Evolutionary conservation across 2,329 filamentous ascomycete genomes (phyloP).

Genomic region (Aspergillus thermomutatus): DNA sequence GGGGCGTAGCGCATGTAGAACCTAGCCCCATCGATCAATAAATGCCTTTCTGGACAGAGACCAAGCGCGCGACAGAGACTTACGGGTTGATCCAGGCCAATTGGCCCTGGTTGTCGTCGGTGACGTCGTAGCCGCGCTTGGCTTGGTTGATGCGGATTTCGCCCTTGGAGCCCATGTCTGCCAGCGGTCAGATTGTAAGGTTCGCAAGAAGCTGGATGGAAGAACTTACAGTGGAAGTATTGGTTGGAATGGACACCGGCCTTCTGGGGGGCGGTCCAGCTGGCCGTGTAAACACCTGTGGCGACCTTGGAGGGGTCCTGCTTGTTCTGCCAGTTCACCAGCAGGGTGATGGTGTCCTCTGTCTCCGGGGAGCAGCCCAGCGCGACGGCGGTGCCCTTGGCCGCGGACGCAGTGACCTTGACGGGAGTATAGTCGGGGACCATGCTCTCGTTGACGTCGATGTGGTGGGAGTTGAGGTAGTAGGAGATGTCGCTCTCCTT

Average conservation of each 20-base stretch:
- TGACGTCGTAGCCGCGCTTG: conserved; percentile 90
- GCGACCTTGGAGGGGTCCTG: conserved; percentile 66
- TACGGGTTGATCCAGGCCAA: conserved; percentile 84
- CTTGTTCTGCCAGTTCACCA: conserved; percentile 83
- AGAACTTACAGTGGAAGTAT: conserved; percentile 73
- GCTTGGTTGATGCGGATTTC: conserved; percentile 91
- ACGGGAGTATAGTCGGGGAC: conserved; percentile 75
- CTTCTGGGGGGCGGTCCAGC: conserved; percentile 89
- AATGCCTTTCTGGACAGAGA: not conserved
- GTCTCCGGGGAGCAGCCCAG: conserved; percentile 77
- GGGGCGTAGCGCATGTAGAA: conserved; percentile 95
- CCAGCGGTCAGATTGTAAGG: not conserved
- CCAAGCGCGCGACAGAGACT: conserved; percentile 22
- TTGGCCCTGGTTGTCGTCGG: conserved; percentile 66
- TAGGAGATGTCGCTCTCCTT: conserved; percentile 91
- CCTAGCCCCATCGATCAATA: conserved; percentile 24
- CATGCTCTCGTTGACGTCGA: conserved; percentile 92
- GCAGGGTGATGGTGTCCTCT: conserved; percentile 88
- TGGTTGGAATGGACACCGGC: conserved; percentile 96
- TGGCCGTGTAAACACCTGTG: conserved; percentile 88
- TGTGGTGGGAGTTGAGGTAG: conserved; percentile 92
- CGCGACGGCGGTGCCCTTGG: conserved; percentile 72
- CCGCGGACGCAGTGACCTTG: conserved; percentile 74
- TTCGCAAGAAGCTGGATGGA: not conserved
- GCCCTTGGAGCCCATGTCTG: conserved; percentile 72